A percentile compares a stretch with the other conserved stretches of the same genome.
Conservation (phyloP, 1,284 basidiomycete species). For the Stygiomarasmius scandens region DNA sequence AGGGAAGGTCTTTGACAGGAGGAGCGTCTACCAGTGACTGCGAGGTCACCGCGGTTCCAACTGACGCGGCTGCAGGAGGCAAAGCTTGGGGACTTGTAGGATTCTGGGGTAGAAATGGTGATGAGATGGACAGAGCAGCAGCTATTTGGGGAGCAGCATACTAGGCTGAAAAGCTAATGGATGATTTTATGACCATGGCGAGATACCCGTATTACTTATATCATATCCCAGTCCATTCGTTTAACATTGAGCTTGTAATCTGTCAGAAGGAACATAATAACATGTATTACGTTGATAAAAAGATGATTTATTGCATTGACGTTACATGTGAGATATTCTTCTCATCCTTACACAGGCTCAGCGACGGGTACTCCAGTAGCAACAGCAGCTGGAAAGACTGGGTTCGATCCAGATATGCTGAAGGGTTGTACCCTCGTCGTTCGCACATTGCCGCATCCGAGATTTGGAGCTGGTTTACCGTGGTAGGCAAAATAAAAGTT, state of each 20-base stretch:
- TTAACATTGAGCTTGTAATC: no score
- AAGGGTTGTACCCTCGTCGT: constrained; percentile 23
- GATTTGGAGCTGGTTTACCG: constrained; percentile 20
- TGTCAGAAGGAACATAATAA: no score
- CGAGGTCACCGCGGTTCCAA: constrained; percentile 28
- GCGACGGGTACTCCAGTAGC: constrained; percentile 30
- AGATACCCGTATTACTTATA: no score
- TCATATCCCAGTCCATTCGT: no score
- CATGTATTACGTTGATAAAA: no score
- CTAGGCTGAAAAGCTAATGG: constrained; percentile 9
- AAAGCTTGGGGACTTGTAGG: constrained; percentile 34
- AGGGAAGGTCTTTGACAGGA: constrained; percentile 30
- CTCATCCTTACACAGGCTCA: constrained; percentile 26
- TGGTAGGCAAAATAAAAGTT: constrained; percentile 22
- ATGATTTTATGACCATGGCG: no score
- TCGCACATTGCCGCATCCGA: constrained; percentile 20
- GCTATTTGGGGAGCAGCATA: constrained; percentile 34
- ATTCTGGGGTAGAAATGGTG: constrained; percentile 37
- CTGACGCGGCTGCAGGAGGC: constrained; percentile 29
- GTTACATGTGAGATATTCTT: no score
- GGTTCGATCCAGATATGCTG: constrained; percentile 14
- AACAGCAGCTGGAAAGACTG: constrained; percentile 19
- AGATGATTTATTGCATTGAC: no score
- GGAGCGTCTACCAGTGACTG: constrained; percentile 35
- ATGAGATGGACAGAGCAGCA: constrained; percentile 37